Evolutionary conservation across 345 rosid species (phyloP), one percentile per base, ranked within the genome.

Genomic region (Ceriops tagal): DNA sequence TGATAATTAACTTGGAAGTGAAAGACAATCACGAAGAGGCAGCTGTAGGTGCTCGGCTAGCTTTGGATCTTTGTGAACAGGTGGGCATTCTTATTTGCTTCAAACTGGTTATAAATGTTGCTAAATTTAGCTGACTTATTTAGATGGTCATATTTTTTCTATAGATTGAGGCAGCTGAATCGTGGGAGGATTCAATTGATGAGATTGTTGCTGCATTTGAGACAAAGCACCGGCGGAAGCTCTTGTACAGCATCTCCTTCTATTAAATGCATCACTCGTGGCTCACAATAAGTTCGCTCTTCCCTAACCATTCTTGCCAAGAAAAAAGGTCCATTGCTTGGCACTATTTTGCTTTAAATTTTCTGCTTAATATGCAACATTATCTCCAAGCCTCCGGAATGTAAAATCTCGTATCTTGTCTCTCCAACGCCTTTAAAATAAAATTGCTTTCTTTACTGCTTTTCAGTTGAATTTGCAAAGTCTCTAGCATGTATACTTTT

Each of bases 11-110:
- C 84, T 74, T 95, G 83, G 99, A 95, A 75, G 99, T 95, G 55
- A 95, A 93, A 85, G 98, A 93, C 68, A 93, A 92, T 80, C 96
- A 93, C 49, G 97, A 93, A 72, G 99, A 92, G 80, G 99, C 99
- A 55, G 97, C 99, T 19, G 66, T 83, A 6, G 99, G 99, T 65
- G 98, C 85, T 71, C 87, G 88, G 53, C 91, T 89, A 39, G 79
- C 96, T 53, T 81, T 89, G 72, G 97, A 93, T 72, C 85, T 93
- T 62, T 93, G 98, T 78, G 92, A 83, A 79, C 91, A 86, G 90
- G 96, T 89, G 47, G 62, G 63, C 53, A 21, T 67, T 60, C 20
- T 73, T n/a, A n/a, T 46, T 18, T 66, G 47, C 55, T 60, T 61
- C 60, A 6, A 37, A n/a, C 37, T 7, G 28, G 53, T 64, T 18